Conservation (phyloP, 73 alveolate species). For the Paraurostyla sp. region DNA sequence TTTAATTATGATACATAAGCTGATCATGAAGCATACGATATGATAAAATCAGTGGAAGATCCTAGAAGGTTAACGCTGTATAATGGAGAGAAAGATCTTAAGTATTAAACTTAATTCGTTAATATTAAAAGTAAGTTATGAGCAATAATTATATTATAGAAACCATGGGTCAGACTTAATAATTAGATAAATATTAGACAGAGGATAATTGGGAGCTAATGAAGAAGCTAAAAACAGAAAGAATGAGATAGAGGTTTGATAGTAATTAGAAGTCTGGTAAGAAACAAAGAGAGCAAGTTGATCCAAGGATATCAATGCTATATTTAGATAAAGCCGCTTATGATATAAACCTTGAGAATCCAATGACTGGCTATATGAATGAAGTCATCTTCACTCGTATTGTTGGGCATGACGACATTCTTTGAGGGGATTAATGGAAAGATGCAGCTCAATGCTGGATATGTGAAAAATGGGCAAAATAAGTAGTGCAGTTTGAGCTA, state of each 20-base stretch:
- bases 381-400: constrained; percentile 60
- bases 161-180: neutral
- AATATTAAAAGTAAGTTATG: no score
- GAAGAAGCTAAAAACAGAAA: constrained; percentile 19
- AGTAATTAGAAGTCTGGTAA: constrained; percentile 3
- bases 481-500: neutral
- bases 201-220: constrained; percentile 7
- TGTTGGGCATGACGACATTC: constrained; percentile 55
- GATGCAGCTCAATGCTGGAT: constrained; percentile 70
- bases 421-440: constrained; percentile 56
- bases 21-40: neutral
- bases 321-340: constrained; percentile 13
- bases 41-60: constrained; percentile 21
- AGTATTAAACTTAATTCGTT: neutral
- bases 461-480: constrained; percentile 71
- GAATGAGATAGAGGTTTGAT: constrained; percentile 14
- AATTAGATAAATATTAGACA: neutral
- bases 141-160: neutral
- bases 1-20: neutral
- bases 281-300: constrained; percentile 9
- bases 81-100: neutral
- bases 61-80: constrained; percentile 1
- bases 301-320: constrained; percentile 23
- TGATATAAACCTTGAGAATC: constrained; percentile 21
- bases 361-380: constrained; percentile 61